These are phyloP conservation scores for Schwanniomyces vanrijiae DNA, from an alignment of 805 yeast species.

Conservation along the genomic window DNA sequence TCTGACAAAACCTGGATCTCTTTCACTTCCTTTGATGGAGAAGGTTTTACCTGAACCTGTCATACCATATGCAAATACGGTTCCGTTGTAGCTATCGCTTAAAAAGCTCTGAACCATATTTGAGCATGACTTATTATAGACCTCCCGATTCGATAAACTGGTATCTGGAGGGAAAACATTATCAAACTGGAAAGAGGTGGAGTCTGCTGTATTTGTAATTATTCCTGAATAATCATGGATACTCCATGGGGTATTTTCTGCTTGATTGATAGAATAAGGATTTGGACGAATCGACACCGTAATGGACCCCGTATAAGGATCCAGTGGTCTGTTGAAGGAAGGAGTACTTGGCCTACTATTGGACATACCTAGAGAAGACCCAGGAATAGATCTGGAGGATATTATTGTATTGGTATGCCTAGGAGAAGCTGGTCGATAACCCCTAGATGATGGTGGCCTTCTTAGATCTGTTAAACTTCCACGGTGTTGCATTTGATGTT, in stretches of 20 bases:
- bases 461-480: constrained; percentile 21
- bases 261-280: constrained; percentile 47
- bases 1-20: constrained; percentile 71
- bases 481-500: constrained; percentile 15
- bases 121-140: constrained; percentile 58
- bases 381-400: constrained; percentile 26
- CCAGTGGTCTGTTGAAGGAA: constrained; percentile 21
- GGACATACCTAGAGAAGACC: constrained; percentile 32
- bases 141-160: constrained; percentile 48
- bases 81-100: constrained; percentile 77
- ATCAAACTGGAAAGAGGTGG: constrained; percentile 68
- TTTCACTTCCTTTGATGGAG: constrained; percentile 73
- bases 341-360: constrained; percentile 40
- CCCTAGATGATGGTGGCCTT: constrained; percentile 30
- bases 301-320: constrained; percentile 67
- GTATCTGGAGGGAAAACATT: constrained; percentile 65
- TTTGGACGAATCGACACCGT: constrained; percentile 77
- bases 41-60: constrained; percentile 92
- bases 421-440: constrained; percentile 31
- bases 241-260: constrained; percentile 42
- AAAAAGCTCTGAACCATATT: constrained; percentile 52
- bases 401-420: constrained; percentile 6
- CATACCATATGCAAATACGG: constrained; percentile 93
- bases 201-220: constrained; percentile 53
- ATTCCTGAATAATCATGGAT: constrained; percentile 38